Base-by-base conservation (phyloP, 352 stramenopile species). In the Pythium inflatum region DNA sequence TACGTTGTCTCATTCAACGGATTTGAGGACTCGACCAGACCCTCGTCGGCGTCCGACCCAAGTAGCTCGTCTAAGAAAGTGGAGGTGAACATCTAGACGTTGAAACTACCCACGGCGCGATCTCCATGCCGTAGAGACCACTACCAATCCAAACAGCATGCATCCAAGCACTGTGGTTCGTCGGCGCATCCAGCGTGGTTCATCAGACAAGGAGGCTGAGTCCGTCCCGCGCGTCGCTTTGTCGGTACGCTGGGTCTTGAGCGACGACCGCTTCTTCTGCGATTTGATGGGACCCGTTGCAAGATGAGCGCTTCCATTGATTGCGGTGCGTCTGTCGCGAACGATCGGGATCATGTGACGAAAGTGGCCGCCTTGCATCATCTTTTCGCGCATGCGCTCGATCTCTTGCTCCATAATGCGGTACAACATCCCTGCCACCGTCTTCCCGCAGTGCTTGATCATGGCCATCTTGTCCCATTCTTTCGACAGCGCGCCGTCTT, bases 381-480 rank as follows among this genome's bases (percentile, higher is more conserved):
- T 75, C 34, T 73, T 80, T 5, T 70, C 57, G n/a, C 68, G 78
- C 74, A 81, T 83, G 18, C 66, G 66, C 46, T 86, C 82, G 58
- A 95, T 82, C 67, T 95, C 88, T 57, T 92, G 82, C 62, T 94
- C 88, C 34, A 95, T 95, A 68, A 95, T 92, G 27, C 81, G 85
- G 53, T 95, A 95, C 53, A 95, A 79, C 76, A 95, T 95, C 8
- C 78, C 80, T 31, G 85, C 77, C 25, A 95, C 85, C 51, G 87
- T 86, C 58, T 83, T 80, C 20, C 86, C 88, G 55, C 81, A 88
- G 73, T 95, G 88, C 59, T 93, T 93, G 72, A 95, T 90, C 88
- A 95, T 95, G 4, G 77, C 80, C 30, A 83, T 71, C 58, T 95
- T 95, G 53, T 94, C 81, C 88, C 88, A 95, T 56, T 95, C 86